Conservation (phyloP, 73 alveolate species). For the Paramecium caudatum region DNA sequence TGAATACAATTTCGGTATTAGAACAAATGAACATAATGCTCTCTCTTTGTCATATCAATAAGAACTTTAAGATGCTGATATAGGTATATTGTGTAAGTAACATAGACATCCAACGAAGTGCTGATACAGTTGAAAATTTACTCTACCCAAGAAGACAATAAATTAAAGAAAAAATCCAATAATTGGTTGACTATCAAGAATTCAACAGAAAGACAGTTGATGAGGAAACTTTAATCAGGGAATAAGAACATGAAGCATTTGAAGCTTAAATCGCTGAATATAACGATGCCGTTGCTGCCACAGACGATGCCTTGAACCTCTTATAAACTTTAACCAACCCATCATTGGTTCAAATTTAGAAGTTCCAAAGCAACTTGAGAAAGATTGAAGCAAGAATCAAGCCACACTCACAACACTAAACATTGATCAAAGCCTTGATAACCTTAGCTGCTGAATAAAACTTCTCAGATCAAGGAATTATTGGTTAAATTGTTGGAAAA, state of each 20-base stretch:
- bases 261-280: slow-evolving; percentile 61
- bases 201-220: slow-evolving; percentile 58
- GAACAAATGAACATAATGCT: slow-evolving; percentile 61
- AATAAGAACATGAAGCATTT: slow-evolving; percentile 64
- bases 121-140: slow-evolving; percentile 56
- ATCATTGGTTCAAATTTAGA: slow-evolving; percentile 62
- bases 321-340: slow-evolving; percentile 40
- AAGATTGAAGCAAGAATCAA: slow-evolving; percentile 66
- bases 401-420: slow-evolving; percentile 59
- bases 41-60: neutral
- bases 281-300: slow-evolving; percentile 59
- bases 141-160: slow-evolving; percentile 61
- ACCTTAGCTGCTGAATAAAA: slow-evolving; percentile 69
- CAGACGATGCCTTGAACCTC: slow-evolving; percentile 51
- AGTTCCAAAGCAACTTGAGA: slow-evolving; percentile 51
- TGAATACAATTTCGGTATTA: slow-evolving; percentile 56
- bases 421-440: slow-evolving; percentile 52
- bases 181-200: slow-evolving; percentile 36
- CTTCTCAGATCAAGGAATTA: slow-evolving; percentile 67
- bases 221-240: slow-evolving; percentile 31
- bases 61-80: slow-evolving; percentile 69
- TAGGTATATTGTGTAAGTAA: neutral
- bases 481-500: neutral
- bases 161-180: slow-evolving; percentile 12
- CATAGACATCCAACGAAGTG: slow-evolving; percentile 30